Evolutionary conservation across 192 early-diverging fungal species (phyloP).

Genomic region (Coemansia sp.): DNA sequence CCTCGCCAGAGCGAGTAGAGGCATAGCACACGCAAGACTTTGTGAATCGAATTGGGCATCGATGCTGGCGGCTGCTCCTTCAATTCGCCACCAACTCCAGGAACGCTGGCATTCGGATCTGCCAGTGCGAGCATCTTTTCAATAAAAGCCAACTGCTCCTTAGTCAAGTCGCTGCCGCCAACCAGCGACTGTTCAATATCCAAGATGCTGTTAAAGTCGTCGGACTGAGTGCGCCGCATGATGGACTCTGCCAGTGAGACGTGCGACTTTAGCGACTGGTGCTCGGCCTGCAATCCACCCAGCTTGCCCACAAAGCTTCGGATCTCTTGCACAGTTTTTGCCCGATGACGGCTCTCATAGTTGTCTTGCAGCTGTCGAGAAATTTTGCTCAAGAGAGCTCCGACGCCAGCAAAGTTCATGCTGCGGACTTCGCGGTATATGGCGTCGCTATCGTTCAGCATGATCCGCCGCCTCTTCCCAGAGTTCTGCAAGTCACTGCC

Average conservation of each 20-base stretch:
- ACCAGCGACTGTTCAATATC: conserved; percentile 81
- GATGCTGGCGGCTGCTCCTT: conserved; percentile 13
- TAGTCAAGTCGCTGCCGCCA: conserved; percentile 18
- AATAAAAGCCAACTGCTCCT: conserved; percentile 43
- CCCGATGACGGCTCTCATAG: conserved; percentile 86
- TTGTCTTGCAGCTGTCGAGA: conserved; percentile 83
- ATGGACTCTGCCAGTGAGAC: conserved; percentile 75
- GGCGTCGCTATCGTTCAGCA: conserved; percentile 76
- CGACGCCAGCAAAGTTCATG: conserved; percentile 90
- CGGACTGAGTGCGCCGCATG: conserved; percentile 70
- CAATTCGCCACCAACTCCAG: conserved; percentile 29
- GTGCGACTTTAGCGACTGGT: conserved; percentile 67
- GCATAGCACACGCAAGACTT: conserved; percentile 78
- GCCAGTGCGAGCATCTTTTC: conserved; percentile 90
- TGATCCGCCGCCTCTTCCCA: conserved; percentile 69
- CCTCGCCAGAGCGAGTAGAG: conserved; percentile 82
- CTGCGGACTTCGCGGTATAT: conserved; percentile 81
- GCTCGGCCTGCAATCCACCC: conserved; percentile 77
- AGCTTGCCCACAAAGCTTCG: conserved; percentile 90
- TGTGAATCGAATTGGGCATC: conserved; percentile 43
- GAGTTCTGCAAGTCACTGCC: conserved; percentile 14
- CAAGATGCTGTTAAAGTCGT: conserved; percentile 77
- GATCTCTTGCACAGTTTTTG: conserved; percentile 87
- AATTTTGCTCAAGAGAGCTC: conserved; percentile 74
- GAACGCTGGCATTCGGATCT: conserved; percentile 67